Evolutionary conservation across 148 eudicot species (phyloP).

Genomic region (Linanthus parryae): DNA sequence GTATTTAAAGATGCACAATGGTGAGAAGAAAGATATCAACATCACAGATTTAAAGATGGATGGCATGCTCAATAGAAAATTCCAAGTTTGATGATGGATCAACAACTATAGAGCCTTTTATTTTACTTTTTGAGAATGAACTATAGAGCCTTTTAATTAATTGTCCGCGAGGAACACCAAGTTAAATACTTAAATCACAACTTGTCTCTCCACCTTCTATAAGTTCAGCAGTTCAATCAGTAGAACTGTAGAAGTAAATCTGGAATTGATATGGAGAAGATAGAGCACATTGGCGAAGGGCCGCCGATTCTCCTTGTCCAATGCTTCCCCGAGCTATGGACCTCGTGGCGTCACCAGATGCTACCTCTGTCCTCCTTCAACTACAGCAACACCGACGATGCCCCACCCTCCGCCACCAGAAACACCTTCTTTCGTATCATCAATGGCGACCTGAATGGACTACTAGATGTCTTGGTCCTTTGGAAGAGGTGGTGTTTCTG

Average conservation of each 20-base stretch:
- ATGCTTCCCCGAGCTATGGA: constrained; percentile 40
- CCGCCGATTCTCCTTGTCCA: constrained; percentile 30
- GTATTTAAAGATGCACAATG: no score
- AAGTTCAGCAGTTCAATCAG: no score
- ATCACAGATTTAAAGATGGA: no score
- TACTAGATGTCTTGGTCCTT: constrained; percentile 24
- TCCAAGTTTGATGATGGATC: no score
- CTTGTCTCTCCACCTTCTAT: no score
- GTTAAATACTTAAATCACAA: no score
- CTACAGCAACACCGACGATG: constrained; percentile 25
- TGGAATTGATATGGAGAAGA: constrained; percentile 21
- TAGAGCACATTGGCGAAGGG: constrained; percentile 27
- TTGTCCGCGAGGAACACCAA: no score
- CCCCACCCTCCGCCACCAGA: constrained; percentile 16
- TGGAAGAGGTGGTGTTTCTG: constrained; percentile 50
- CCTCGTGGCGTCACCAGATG: constrained; percentile 44
- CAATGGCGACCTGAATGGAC: constrained; percentile 29
- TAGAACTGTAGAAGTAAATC: neutral
- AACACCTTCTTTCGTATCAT: constrained; percentile 28
- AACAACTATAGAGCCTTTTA: no score
- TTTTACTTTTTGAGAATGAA: no score
- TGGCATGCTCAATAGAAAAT: no score
- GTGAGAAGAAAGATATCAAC: no score
- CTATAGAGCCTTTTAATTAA: no score
- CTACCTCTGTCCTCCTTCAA: constrained; percentile 23